A percentile compares a stretch with the other conserved stretches of the same genome.
Conservation (phyloP, 306 rosid species). For the Pyrus betulifolia region DNA sequence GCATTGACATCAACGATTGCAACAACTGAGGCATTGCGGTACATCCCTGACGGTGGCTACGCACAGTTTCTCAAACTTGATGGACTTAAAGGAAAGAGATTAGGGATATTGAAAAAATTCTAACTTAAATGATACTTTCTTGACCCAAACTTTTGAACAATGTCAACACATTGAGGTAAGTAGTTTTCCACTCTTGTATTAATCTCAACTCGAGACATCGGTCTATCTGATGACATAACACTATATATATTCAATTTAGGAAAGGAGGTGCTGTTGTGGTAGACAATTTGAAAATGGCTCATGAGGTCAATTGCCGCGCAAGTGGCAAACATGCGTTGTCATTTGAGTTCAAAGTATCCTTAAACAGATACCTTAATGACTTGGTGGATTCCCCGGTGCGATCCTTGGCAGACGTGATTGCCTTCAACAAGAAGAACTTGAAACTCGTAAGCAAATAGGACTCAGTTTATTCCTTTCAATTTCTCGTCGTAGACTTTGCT, state of each 20-base stretch:
- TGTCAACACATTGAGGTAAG: slow-evolving; percentile 48
- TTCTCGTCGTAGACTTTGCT: neutral
- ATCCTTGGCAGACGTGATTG: slow-evolving; percentile 22
- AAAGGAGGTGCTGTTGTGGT: slow-evolving; percentile 39
- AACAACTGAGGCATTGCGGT: slow-evolving; percentile 35
- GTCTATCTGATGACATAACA: neutral
- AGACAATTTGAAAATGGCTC: slow-evolving; percentile 33
- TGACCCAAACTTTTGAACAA: slow-evolving; percentile 26
- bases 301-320: neutral
- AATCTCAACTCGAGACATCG: neutral
- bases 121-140: slow-evolving; percentile 16
- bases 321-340: neutral
- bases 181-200: neutral
- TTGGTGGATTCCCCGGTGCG: slow-evolving; percentile 15
- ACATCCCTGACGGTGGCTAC: slow-evolving; percentile 51
- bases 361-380: slow-evolving; percentile 15
- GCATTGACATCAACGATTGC: slow-evolving; percentile 54
- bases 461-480: neutral
- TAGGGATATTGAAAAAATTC: slow-evolving; percentile 36
- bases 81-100: slow-evolving; percentile 47
- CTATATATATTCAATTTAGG: slow-evolving; percentile 15
- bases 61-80: slow-evolving; percentile 40
- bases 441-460: slow-evolving; percentile 3
- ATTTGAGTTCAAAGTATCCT: slow-evolving; percentile 10
- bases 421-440: slow-evolving; percentile 5